phyloP scores from a whole-genome alignment of 192 early-diverging fungal genomes.

The Rhizoclosmatium sp. region DNA sequence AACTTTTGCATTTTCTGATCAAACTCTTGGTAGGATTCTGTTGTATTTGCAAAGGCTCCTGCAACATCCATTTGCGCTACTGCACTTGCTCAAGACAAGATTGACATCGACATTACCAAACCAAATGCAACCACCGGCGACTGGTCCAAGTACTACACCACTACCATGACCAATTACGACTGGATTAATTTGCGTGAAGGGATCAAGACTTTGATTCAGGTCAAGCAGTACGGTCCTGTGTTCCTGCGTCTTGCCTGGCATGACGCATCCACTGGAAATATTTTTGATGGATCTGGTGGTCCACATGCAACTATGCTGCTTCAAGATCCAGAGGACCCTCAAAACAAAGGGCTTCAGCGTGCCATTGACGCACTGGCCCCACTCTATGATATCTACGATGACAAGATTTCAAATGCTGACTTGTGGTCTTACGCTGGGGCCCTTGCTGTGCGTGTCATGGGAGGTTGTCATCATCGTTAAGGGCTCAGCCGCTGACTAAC shows the following conservation, averaged over 20 bases:
- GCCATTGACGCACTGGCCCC: conserved; percentile 11
- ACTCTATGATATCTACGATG: background rate
- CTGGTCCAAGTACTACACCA: background rate
- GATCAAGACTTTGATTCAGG: background rate
- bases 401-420: background rate
- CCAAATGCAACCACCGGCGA: background rate
- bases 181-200: conserved; percentile 2
- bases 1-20: background rate
- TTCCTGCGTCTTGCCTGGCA: conserved; percentile 12
- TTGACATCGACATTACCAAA: background rate
- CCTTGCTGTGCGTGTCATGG: background rate
- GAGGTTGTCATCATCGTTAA: background rate
- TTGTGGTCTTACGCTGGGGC: conserved; percentile 7
- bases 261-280: background rate
- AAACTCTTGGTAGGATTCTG: too few relatives aligned
- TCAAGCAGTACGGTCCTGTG: background rate
- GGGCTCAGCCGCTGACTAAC: too few relatives aligned
- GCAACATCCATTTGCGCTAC: background rate
- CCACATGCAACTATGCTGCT: background rate
- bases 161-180: background rate
- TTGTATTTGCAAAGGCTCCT: too few relatives aligned
- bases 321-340: background rate
- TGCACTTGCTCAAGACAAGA: background rate
- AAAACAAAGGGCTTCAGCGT: conserved; percentile 2
- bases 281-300: background rate